Evolutionary conservation across 495 filamentous ascomycete species (phyloP).

Genomic region (Penicillium alfredii): DNA sequence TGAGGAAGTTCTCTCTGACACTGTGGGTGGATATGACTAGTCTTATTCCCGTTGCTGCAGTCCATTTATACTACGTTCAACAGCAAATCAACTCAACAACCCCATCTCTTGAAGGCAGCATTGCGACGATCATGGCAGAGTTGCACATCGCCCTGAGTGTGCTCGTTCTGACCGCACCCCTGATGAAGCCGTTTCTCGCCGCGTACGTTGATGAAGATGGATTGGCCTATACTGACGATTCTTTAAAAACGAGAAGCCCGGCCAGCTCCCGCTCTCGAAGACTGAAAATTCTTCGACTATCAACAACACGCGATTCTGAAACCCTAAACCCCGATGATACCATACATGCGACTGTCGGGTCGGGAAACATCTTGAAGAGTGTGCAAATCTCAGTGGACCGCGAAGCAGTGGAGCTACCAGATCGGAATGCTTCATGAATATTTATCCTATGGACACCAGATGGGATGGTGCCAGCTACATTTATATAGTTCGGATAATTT

Average conservation of each 20-base stretch:
- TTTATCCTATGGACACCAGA: constrained; percentile 15
- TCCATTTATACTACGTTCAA: constrained; percentile 19
- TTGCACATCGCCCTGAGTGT: constrained; percentile 23
- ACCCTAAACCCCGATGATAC: neutral
- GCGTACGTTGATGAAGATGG: constrained; percentile 32
- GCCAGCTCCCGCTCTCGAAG: neutral
- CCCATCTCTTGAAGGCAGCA: constrained; percentile 19
- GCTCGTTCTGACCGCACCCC: constrained; percentile 19
- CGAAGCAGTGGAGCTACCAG: constrained; percentile 1
- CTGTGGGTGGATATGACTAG: neutral
- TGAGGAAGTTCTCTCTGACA: neutral
- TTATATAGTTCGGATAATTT: too few species aligned
- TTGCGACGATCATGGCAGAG: constrained; percentile 20
- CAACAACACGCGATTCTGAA: too few species aligned
- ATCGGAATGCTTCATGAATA: neutral
- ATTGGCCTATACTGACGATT: constrained; percentile 20
- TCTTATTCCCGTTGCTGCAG: constrained; percentile 21
- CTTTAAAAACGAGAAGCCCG: constrained; percentile 2
- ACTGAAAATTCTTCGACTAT: neutral
- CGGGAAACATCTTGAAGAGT: constrained; percentile 6
- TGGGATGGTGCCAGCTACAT: too few species aligned
- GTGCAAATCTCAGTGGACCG: constrained; percentile 11
- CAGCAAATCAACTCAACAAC: constrained; percentile 14
- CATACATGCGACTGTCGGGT: neutral
- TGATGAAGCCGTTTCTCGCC: constrained; percentile 37